Evolutionary conservation across 108 stramenopile genomes (phyloP).

Genomic region (Skeletonema tropicum): DNA sequence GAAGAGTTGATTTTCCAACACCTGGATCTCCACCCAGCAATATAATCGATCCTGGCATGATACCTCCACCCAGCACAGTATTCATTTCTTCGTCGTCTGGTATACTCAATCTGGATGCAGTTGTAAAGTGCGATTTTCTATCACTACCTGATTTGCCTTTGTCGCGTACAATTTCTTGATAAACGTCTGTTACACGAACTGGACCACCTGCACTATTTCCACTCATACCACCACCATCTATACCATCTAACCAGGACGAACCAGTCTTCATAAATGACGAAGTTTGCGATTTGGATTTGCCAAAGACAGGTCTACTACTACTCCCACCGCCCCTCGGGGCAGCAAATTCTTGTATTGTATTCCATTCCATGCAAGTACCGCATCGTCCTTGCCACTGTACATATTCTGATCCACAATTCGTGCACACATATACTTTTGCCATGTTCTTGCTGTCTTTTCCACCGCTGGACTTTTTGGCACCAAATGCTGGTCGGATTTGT

Average conservation of each 20-base stretch:
- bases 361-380: conserved; percentile 92
- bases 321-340: conserved; percentile 28
- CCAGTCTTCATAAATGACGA: conserved; percentile 14
- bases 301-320: conserved; percentile 11
- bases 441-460: conserved; percentile 6
- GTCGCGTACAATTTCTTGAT: conserved; percentile 43
- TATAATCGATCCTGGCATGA: conserved; percentile 87
- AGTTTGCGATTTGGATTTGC: background rate
- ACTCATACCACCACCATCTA: conserved; percentile 21
- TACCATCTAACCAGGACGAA: conserved; percentile 74
- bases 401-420: conserved; percentile 87
- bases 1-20: conserved; percentile 67
- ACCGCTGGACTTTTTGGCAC: conserved; percentile 45
- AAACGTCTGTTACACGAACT: conserved; percentile 69
- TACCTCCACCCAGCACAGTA: conserved; percentile 91
- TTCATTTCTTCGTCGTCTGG: conserved; percentile 87
- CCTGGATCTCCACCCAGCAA: conserved; percentile 94
- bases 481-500: conserved; percentile 58
- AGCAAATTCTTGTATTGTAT: conserved; percentile 81
- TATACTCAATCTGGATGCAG: conserved; percentile 45
- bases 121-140: conserved; percentile 10
- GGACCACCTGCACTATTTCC: conserved; percentile 45
- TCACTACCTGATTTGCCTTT: conserved; percentile 10
- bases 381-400: conserved; percentile 93
- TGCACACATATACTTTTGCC: conserved; percentile 66